These are phyloP conservation scores for Agaricus subrufescens DNA, from an alignment of 768 basidiomycete genomes.

Conservation along the genomic window DNA sequence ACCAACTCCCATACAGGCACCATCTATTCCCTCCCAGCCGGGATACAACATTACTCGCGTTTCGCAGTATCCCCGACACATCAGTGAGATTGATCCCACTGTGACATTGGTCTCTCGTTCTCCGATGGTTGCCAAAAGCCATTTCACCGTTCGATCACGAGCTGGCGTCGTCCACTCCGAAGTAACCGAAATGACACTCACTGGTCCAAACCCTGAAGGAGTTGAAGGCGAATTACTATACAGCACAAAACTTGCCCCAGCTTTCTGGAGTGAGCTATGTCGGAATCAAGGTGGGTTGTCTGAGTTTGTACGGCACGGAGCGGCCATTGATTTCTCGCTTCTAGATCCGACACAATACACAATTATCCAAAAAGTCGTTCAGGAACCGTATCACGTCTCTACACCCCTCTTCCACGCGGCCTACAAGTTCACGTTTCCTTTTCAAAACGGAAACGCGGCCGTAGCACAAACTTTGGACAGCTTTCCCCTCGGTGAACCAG, in stretches of 20 bases:
- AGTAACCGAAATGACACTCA: conserved; percentile 28
- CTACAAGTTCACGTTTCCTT: conserved; percentile 47
- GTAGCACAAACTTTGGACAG: conserved; percentile 3
- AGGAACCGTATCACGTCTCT: conserved; percentile 21
- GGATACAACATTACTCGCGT: conserved; percentile 29
- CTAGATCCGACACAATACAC: conserved; percentile 64
- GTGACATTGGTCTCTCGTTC: conserved; percentile 55
- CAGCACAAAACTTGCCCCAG: conserved; percentile 55
- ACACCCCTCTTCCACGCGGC: conserved; percentile 49
- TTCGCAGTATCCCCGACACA: conserved; percentile 45
- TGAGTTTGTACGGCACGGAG: not conserved
- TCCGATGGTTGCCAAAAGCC: conserved; percentile 36
- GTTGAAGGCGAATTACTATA: conserved; percentile 43
- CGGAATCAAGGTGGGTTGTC: conserved; percentile 44
- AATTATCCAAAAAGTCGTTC: conserved; percentile 60
- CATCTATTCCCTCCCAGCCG: conserved; percentile 14
- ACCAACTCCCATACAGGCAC: conserved; percentile 21
- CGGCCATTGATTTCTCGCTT: conserved; percentile 3
- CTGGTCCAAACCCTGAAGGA: conserved; percentile 19
- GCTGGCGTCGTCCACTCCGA: conserved; percentile 48
- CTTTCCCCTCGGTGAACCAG: conserved; percentile 4
- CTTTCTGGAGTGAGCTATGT: conserved; percentile 60
- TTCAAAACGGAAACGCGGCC: conserved; percentile 8
- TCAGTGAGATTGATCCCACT: conserved; percentile 60
- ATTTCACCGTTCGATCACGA: conserved; percentile 5